Evolutionary conservation across 106 monocot species (phyloP).

Genomic region (Gastrodia elata): DNA sequence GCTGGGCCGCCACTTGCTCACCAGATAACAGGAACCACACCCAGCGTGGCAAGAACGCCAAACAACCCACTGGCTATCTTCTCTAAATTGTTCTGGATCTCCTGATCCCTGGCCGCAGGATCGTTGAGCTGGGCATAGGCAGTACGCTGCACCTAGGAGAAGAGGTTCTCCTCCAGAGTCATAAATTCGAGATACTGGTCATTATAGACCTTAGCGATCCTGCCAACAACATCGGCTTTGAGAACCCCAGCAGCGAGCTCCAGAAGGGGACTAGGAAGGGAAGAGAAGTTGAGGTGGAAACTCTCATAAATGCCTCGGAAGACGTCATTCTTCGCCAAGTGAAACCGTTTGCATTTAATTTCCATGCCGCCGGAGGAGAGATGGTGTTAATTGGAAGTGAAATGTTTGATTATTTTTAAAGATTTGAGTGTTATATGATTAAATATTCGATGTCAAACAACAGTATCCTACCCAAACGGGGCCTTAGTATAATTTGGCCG

Average conservation of each 20-base stretch:
- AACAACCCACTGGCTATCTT: conserved; percentile 55
- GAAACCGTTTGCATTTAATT: too few species aligned
- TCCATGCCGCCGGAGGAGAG: too few species aligned
- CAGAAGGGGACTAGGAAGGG: conserved; percentile 67
- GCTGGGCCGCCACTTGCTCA: conserved; percentile 70
- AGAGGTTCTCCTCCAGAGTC: conserved; percentile 70
- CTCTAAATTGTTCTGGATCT: conserved; percentile 66
- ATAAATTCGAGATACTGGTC: conserved; percentile 90
- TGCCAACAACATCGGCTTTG: conserved; percentile 29
- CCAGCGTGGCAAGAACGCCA: conserved; percentile 70
- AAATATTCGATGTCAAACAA: too few species aligned
- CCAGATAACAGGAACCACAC: conserved; percentile 68
- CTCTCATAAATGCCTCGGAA: conserved; percentile 47
- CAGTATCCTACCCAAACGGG: too few species aligned
- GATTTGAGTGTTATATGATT: too few species aligned
- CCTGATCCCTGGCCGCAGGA: conserved; percentile 56
- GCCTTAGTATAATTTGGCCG: too few species aligned
- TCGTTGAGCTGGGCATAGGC: conserved; percentile 71
- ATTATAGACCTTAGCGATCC: conserved; percentile 57
- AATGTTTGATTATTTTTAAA: too few species aligned
- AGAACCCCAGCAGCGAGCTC: conserved; percentile 43
- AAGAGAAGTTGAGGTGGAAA: conserved; percentile 91
- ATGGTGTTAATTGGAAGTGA: too few species aligned
- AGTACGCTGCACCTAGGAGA: conserved; percentile 53
- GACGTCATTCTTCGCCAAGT: too few species aligned